These are phyloP conservation scores for Agrostemma githago DNA, from an alignment of 148 eudicot genomes.

Conservation along the genomic window DNA sequence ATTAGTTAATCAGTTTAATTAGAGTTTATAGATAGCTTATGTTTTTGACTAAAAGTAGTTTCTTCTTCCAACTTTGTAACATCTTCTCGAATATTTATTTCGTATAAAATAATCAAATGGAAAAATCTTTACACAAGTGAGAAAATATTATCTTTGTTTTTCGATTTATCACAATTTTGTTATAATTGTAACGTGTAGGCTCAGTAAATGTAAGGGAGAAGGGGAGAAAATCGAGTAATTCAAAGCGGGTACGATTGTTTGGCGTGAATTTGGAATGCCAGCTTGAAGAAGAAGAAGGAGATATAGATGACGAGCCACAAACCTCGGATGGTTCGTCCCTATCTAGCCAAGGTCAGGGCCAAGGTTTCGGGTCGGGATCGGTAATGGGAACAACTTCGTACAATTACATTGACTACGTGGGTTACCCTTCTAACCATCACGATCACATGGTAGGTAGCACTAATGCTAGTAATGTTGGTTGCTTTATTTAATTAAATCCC, in stretches of 20 bases:
- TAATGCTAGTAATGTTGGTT: background rate
- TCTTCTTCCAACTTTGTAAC: too few species aligned
- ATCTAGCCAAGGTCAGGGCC: conserved; percentile 41
- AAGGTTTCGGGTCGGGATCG: background rate
- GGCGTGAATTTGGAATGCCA: conserved; percentile 79
- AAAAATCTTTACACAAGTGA: too few species aligned
- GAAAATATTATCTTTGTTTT: too few species aligned
- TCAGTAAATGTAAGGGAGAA: conserved; percentile 22
- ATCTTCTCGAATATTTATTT: too few species aligned
- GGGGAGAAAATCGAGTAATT: conserved; percentile 23
- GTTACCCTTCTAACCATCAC: conserved; percentile 23
- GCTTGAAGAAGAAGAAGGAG: conserved; percentile 18
- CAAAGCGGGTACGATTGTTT: conserved; percentile 58
- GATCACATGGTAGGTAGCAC: conserved; percentile 40
- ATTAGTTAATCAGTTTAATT: background rate
- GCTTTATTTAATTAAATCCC: background rate
- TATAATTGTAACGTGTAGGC: conserved; percentile 10
- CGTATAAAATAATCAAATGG: too few species aligned
- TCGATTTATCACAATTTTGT: background rate
- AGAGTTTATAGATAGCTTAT: background rate
- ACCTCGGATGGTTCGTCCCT: conserved; percentile 40
- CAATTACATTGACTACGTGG: conserved; percentile 28
- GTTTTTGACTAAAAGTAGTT: too few species aligned
- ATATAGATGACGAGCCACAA: conserved; percentile 24
- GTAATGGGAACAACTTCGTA: conserved; percentile 19